phyloP scores from a whole-genome alignment of 768 basidiomycete species.

The Cyathus striatus region DNA sequence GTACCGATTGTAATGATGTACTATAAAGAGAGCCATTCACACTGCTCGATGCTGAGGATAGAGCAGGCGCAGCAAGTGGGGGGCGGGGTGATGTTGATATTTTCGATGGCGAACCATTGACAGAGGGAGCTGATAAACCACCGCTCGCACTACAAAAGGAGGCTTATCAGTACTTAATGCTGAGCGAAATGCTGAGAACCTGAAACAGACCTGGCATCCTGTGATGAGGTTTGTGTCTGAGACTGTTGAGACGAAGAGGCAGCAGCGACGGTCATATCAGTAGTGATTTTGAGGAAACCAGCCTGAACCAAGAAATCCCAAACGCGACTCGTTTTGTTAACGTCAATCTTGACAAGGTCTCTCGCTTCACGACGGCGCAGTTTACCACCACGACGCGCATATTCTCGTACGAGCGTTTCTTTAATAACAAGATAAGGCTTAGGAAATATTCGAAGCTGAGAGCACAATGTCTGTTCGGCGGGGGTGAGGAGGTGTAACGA shows the following conservation, averaged over 20 bases:
- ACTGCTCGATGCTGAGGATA: constrained; percentile 26
- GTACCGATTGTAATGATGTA: too few species aligned
- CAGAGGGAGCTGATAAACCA: constrained; percentile 13
- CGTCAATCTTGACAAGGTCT: constrained; percentile 88
- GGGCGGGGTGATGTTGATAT: constrained; percentile 21
- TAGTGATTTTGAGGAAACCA: constrained; percentile 71
- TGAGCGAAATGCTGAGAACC: constrained; percentile 7
- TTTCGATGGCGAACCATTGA: constrained; percentile 32
- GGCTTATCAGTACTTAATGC: background rate
- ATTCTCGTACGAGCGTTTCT: constrained; percentile 91
- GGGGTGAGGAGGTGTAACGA: constrained; percentile 86
- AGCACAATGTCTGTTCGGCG: constrained; percentile 85
- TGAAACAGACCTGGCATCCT: constrained; percentile 29
- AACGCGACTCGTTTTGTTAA: constrained; percentile 86
- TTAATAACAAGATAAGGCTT: constrained; percentile 96
- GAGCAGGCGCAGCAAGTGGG: constrained; percentile 21
- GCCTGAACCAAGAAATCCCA: constrained; percentile 92
- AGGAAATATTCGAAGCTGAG: constrained; percentile 84
- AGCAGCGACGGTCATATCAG: constrained; percentile 36
- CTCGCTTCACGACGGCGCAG: constrained; percentile 84
- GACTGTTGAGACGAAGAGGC: too few species aligned
- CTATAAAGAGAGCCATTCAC: constrained; percentile 33
- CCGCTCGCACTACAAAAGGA: constrained; percentile 3
- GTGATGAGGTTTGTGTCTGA: too few species aligned
- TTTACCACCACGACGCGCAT: constrained; percentile 83